A percentile compares a stretch with the other conserved stretches of the same genome.
These are phyloP conservation scores for barrel medic (Medicago truncatula) DNA, from an alignment of 306 rosid genomes.

Conservation along the genomic window DNA sequence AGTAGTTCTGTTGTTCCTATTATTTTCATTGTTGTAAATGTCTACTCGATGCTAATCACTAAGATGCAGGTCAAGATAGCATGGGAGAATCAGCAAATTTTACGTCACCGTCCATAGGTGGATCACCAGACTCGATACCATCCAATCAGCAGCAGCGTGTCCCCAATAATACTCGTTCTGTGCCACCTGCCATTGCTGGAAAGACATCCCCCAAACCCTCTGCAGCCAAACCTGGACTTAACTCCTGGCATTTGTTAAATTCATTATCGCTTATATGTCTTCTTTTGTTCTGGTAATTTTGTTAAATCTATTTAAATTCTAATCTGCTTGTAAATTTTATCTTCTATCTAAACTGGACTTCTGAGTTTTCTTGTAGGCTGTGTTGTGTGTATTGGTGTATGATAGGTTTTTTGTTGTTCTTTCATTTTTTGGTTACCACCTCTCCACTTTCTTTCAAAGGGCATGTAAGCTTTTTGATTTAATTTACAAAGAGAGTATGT, in stretches of 20 bases:
- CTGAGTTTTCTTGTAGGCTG: neutral
- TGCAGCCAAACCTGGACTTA: slow-evolving; percentile 33
- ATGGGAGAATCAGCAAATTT: slow-evolving; percentile 36
- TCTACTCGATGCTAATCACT: slow-evolving; percentile 28
- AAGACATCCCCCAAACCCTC: slow-evolving; percentile 49
- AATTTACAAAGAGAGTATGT: neutral
- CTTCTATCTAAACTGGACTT: neutral
- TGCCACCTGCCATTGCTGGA: slow-evolving; percentile 55
- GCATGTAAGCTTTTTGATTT: neutral
- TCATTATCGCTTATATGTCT: slow-evolving; percentile 26
- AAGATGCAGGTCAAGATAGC: slow-evolving; percentile 61
- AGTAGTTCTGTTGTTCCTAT: neutral
- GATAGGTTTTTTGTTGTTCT: neutral
- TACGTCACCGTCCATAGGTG: slow-evolving; percentile 47
- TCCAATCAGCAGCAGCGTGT: slow-evolving; percentile 55
- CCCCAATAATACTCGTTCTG: slow-evolving; percentile 45
- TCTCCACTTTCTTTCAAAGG: too few species aligned
- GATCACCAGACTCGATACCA: slow-evolving; percentile 56
- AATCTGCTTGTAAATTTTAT: slow-evolving; percentile 49
- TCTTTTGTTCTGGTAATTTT: slow-evolving; percentile 35
- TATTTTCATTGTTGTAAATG: neutral
- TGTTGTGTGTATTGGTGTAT: slow-evolving; percentile 3
- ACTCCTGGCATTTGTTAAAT: slow-evolving; percentile 28
- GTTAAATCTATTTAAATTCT: slow-evolving; percentile 9
- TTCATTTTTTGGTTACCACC: neutral